Conservation (phyloP, 306 rosid species). For the Delonix regia region DNA sequence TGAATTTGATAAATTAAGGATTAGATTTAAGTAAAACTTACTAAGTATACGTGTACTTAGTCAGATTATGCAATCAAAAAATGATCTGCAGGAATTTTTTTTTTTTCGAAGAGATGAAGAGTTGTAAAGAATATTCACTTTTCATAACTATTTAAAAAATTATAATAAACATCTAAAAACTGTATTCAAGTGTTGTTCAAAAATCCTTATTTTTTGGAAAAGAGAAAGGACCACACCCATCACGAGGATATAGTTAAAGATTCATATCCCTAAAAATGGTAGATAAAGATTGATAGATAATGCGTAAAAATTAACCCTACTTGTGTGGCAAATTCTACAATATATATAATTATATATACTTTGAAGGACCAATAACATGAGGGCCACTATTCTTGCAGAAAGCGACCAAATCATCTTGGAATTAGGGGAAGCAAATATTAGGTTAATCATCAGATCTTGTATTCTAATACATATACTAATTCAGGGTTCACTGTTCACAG, state of each 20-base stretch:
- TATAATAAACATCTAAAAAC: no score
- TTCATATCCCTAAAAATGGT: neutral
- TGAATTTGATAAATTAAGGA: neutral
- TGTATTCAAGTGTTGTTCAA: neutral
- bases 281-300: neutral
- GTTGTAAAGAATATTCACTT: no score
- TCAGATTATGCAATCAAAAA: neutral
- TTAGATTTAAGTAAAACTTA: neutral
- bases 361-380: conserved; percentile 54
- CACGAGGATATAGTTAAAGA: neutral
- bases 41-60: neutral
- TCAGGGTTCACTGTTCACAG: neutral
- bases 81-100: no score
- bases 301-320: neutral
- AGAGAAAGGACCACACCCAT: neutral
- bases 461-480: conserved; percentile 16
- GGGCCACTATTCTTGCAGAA: conserved; percentile 51
- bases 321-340: neutral
- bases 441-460: conserved; percentile 40
- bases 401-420: conserved; percentile 51
- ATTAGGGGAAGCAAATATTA: conserved; percentile 37
- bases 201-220: neutral
- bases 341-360: no score
- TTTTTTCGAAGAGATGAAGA: no score
- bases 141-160: no score